A percentile compares a stretch with the other conserved stretches of the same genome.
phyloP scores from a whole-genome alignment of 208 protist genomes.

The Trypanosoma boissoni region DNA sequence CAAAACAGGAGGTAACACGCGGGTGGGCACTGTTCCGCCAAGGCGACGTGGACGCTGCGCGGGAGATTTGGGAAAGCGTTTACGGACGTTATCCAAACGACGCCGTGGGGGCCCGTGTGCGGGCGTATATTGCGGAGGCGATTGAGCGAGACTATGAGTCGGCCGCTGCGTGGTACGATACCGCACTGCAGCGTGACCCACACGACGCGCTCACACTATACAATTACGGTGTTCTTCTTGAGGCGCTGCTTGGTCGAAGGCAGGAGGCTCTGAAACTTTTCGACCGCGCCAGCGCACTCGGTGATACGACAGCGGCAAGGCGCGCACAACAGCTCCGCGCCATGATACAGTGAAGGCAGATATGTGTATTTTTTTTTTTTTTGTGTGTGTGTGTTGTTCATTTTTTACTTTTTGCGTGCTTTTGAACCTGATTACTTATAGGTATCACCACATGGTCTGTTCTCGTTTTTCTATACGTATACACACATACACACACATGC shows the following conservation, averaged over 20 bases:
- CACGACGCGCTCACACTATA: constrained; percentile 70
- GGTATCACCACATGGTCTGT: too few relatives aligned
- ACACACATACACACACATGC: not conserved
- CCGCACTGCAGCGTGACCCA: constrained; percentile 55
- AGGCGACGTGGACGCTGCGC: constrained; percentile 47
- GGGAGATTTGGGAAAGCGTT: constrained; percentile 46
- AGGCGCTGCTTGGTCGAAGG: constrained; percentile 50
- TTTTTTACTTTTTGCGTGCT: too few relatives aligned
- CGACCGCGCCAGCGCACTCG: constrained; percentile 49
- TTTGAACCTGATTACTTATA: too few relatives aligned
- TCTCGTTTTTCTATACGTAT: too few relatives aligned
- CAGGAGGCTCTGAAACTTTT: constrained; percentile 48
- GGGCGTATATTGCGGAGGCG: constrained; percentile 64
- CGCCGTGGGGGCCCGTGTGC: constrained; percentile 53
- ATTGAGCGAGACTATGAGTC: constrained; percentile 66
- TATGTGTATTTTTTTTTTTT: too few relatives aligned
- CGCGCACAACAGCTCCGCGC: constrained; percentile 52
- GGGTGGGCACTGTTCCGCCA: constrained; percentile 60
- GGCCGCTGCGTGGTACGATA: constrained; percentile 56
- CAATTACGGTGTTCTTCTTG: constrained; percentile 81
- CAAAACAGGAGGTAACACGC: constrained; percentile 32
- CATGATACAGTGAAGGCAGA: constrained; percentile 15
- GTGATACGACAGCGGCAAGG: constrained; percentile 43
- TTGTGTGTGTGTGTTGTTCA: too few relatives aligned
- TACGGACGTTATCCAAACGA: constrained; percentile 28